Evolutionary conservation across 2,329 filamentous ascomycete genomes (phyloP).

Genomic region (Venturia oleaginea): DNA sequence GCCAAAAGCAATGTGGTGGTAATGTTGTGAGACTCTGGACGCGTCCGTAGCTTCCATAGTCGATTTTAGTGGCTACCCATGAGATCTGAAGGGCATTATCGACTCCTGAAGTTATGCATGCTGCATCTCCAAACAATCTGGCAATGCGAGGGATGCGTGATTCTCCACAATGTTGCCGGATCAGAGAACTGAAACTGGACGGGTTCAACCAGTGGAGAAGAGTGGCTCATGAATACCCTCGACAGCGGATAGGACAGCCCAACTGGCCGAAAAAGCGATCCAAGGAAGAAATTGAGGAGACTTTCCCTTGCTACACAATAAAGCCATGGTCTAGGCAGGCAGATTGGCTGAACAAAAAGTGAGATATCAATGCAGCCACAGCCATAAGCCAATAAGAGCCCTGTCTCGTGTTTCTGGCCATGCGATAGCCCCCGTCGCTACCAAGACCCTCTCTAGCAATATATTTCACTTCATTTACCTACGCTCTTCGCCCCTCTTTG

Average conservation of each 20-base stretch:
- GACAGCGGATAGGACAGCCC: not conserved
- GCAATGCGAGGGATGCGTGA: not conserved
- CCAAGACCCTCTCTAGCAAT: not conserved
- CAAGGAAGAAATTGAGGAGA: not conserved
- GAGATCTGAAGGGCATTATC: not conserved
- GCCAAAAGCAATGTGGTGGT: not conserved
- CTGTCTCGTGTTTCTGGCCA: not conserved
- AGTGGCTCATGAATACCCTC: too few species aligned
- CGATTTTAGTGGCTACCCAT: not conserved
- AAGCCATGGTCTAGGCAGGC: not conserved
- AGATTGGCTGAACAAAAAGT: not conserved
- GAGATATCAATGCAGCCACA: not conserved
- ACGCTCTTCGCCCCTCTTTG: not conserved
- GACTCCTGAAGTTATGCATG: constrained; percentile 6
- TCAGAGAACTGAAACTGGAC: not conserved
- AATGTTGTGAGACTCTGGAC: not conserved
- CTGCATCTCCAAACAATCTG: not conserved
- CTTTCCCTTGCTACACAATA: not conserved
- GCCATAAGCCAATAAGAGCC: not conserved
- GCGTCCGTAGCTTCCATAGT: not conserved
- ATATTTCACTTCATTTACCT: constrained; percentile 3
- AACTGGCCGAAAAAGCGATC: not conserved
- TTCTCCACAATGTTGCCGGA: not conserved
- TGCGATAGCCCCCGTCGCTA: not conserved
- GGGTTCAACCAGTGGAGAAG: not conserved